Percentiles rank a stretch among this genome's conserved stretches.
phyloP scores from a whole-genome alignment of 2,329 filamentous ascomycete species.

The Trichophyton mentagrophytes region DNA sequence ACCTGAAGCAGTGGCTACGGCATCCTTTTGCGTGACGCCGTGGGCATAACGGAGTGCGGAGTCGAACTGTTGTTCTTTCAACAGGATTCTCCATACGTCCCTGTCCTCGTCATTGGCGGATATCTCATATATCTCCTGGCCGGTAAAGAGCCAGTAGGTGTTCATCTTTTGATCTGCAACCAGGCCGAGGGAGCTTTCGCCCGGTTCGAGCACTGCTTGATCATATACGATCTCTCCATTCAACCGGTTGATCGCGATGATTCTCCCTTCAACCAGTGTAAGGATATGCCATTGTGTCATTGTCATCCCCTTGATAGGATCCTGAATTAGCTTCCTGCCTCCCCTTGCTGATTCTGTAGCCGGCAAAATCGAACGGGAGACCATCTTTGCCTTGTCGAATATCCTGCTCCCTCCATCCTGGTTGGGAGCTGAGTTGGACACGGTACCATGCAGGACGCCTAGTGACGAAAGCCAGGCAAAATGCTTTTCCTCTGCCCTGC shows the following conservation, averaged over 20 bases:
- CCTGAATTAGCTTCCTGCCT: constrained; percentile 52
- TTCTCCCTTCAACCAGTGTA: constrained; percentile 64
- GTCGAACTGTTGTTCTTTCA: constrained; percentile 77
- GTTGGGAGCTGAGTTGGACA: constrained; percentile 47
- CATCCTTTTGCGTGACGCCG: constrained; percentile 70
- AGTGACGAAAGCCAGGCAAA: constrained; percentile 88
- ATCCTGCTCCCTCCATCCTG: constrained; percentile 60
- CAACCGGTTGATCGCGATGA: constrained; percentile 76
- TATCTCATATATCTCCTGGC: constrained; percentile 83
- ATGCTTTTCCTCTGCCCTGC: constrained; percentile 37
- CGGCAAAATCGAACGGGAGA: constrained; percentile 61
- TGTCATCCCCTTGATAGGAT: constrained; percentile 65
- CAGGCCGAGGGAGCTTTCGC: constrained; percentile 68
- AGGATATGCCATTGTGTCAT: constrained; percentile 92
- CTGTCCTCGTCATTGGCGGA: constrained; percentile 80
- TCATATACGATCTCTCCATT: constrained; percentile 79
- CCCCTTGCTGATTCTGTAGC: constrained; percentile 52
- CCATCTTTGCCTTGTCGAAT: constrained; percentile 64
- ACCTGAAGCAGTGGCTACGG: constrained; percentile 80
- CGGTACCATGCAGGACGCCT: constrained; percentile 74
- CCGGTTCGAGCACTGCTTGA: constrained; percentile 68
- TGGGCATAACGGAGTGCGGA: constrained; percentile 74
- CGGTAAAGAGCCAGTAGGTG: constrained; percentile 93
- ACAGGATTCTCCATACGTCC: constrained; percentile 89
- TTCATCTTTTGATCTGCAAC: constrained; percentile 87